phyloP scores from a whole-genome alignment of 2,329 filamentous ascomycete species.

The Cladosporium oxysporum region DNA sequence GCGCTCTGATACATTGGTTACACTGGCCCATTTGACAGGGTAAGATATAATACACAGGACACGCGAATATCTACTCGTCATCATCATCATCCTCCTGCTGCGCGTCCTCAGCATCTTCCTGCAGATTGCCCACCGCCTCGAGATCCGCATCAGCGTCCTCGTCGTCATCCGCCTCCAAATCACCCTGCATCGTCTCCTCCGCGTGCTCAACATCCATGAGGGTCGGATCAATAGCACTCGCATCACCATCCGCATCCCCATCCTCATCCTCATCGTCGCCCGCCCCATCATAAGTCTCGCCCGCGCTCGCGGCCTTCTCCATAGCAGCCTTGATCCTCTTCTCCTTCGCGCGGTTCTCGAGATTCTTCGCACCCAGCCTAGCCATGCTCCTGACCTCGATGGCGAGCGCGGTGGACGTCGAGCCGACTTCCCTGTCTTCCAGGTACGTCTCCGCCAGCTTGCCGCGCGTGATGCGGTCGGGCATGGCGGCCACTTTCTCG shows the following conservation, averaged over 20 bases:
- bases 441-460: conserved; percentile 22
- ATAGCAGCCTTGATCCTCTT: conserved; percentile 10
- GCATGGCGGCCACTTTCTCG: conserved; percentile 24
- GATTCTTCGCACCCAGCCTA: conserved; percentile 21
- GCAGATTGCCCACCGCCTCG: neutral
- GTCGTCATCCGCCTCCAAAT: conserved; percentile 3
- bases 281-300: conserved; percentile 18
- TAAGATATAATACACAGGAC: neutral
- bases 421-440: conserved; percentile 14
- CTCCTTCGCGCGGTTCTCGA: conserved; percentile 23
- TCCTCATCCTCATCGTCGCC: conserved; percentile 2
- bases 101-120: conserved; percentile 6
- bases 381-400: conserved; percentile 18
- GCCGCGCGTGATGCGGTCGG: conserved; percentile 25
- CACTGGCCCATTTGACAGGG: neutral
- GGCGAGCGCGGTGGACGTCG: conserved; percentile 13
- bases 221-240: conserved; percentile 3
- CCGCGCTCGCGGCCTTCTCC: conserved; percentile 4
- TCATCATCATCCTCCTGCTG: neutral
- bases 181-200: conserved; percentile 20
- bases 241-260: conserved; percentile 4
- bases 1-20: neutral
- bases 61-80: neutral
- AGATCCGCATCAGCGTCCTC: conserved; percentile 10
- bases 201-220: conserved; percentile 1